Conservation (phyloP, 2,329 filamentous ascomycete species). For the Botrytis deweyae region DNA sequence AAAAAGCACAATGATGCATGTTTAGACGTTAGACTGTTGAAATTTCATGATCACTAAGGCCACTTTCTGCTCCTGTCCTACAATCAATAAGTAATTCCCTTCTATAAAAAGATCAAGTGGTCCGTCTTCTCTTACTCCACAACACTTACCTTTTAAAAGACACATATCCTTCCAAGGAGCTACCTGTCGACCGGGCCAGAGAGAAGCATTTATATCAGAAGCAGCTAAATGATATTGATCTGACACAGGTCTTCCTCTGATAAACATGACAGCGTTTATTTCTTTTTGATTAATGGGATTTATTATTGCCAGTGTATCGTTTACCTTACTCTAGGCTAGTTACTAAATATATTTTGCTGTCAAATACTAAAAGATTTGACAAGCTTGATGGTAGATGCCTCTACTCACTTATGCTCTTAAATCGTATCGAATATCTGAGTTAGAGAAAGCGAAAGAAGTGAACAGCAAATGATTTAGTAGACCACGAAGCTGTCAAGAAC, state of each 20-base stretch:
- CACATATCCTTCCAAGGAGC: background rate
- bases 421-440: background rate
- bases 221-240: background rate
- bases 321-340: background rate
- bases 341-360: background rate
- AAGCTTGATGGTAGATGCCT: background rate
- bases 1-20: background rate
- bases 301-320: background rate
- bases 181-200: background rate
- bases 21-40: background rate
- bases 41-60: background rate
- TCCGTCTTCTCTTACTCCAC: background rate
- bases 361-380: background rate
- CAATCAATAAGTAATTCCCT: fast-evolving
- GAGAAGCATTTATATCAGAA: background rate
- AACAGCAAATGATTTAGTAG: background rate
- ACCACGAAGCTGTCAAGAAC: background rate
- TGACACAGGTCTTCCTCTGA: fast-evolving
- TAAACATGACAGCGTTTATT: background rate
- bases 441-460: background rate
- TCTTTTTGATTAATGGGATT: background rate
- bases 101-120: background rate
- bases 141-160: background rate
- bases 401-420: background rate
- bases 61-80: background rate